phyloP scores from a whole-genome alignment of 1,284 basidiomycete species.

The Pseudozyma pruni region DNA sequence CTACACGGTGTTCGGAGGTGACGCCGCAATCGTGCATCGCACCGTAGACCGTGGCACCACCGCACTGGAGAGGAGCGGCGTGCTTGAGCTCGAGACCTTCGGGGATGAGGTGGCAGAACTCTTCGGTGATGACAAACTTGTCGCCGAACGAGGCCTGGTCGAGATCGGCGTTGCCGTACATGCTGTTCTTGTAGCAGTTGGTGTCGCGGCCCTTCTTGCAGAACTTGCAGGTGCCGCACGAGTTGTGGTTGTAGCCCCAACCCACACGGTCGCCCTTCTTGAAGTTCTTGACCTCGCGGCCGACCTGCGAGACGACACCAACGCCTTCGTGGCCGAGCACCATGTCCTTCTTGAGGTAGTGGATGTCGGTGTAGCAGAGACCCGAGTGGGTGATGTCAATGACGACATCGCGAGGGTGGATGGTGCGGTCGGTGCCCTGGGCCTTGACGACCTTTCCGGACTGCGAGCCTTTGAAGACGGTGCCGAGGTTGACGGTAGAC shows the following conservation, averaged over 20 bases:
- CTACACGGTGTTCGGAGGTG: constrained; percentile 37
- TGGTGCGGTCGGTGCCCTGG: constrained; percentile 33
- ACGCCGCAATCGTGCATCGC: constrained; percentile 47
- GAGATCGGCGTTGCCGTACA: constrained; percentile 54
- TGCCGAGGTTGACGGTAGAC: constrained; percentile 52
- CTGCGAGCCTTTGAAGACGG: constrained; percentile 58
- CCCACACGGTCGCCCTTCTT: constrained; percentile 63
- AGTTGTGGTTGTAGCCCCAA: constrained; percentile 63
- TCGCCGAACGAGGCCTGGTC: constrained; percentile 64
- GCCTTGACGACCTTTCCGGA: constrained; percentile 60
- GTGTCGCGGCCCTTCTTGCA: constrained; percentile 60
- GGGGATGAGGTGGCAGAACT: constrained; percentile 61
- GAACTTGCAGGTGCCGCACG: constrained; percentile 58
- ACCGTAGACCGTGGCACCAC: constrained; percentile 54
- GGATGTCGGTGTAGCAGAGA: constrained; percentile 62
- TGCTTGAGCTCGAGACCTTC: constrained; percentile 54
- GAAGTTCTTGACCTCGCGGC: constrained; percentile 47
- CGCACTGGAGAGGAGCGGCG: constrained; percentile 59
- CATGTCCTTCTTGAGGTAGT: constrained; percentile 57
- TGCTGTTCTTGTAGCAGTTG: constrained; percentile 54
- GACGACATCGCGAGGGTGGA: constrained; percentile 53
- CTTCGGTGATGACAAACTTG: constrained; percentile 56
- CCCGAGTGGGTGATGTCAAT: constrained; percentile 64
- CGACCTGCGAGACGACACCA: constrained; percentile 61
- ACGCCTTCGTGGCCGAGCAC: constrained; percentile 65